Evolutionary conservation across 345 rosid species (phyloP).

Genomic region (Cardamine occulta): DNA sequence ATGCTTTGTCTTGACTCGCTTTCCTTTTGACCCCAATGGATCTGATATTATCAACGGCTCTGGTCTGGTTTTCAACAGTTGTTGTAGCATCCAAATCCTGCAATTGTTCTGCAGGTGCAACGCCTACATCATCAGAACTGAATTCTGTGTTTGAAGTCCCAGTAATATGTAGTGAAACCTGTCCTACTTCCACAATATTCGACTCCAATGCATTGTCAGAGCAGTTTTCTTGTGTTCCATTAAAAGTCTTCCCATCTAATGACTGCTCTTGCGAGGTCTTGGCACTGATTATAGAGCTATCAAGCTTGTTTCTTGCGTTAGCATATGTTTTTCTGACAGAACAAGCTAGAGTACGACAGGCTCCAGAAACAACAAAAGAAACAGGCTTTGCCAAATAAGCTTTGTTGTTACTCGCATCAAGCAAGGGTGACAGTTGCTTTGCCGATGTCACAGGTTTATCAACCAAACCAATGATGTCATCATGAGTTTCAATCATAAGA

Average conservation of each 20-base stretch:
- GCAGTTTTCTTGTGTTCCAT: conserved; percentile 6
- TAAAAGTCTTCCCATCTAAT: neutral
- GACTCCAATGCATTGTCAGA: conserved; percentile 1
- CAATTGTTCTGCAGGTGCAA: conserved; percentile 9
- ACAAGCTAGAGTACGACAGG: conserved; percentile 26
- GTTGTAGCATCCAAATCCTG: conserved; percentile 28
- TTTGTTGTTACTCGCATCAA: conserved; percentile 10
- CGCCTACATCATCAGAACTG: conserved; percentile 5
- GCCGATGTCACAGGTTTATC: conserved; percentile 12
- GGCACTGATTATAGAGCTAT: conserved; percentile 14
- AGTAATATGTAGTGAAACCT: conserved; percentile 6
- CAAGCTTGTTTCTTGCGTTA: conserved; percentile 18
- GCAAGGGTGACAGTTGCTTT: conserved; percentile 7
- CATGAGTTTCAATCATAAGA: conserved; percentile 13
- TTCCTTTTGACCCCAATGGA: conserved; percentile 39
- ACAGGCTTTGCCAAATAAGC: conserved; percentile 30
- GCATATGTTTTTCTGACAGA: conserved; percentile 17
- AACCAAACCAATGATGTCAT: conserved; percentile 16
- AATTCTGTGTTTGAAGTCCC: neutral
- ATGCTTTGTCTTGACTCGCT: conserved; percentile 13
- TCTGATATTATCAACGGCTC: conserved; percentile 16
- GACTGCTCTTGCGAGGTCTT: neutral
- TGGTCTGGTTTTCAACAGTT: conserved; percentile 20
- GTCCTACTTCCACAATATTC: neutral
- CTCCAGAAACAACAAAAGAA: conserved; percentile 24